Evolutionary conservation across 371 early-diverging fungal species (phyloP).

Genomic region (Mortierella sp.): DNA sequence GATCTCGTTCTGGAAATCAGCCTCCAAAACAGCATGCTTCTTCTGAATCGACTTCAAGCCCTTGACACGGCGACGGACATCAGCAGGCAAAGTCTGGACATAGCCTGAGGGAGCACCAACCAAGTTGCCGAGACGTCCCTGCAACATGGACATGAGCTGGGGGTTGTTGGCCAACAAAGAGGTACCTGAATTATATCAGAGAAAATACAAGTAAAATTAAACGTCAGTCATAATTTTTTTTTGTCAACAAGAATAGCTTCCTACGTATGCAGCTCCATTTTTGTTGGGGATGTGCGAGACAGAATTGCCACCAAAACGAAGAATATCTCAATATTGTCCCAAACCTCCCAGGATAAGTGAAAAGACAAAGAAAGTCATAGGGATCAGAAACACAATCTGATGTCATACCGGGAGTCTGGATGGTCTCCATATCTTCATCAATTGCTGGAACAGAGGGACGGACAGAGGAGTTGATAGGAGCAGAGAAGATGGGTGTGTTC

Average conservation of each 20-base stretch:
- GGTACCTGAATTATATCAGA: constrained; percentile 17
- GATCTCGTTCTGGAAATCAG: constrained; percentile 90
- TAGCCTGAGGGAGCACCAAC: constrained; percentile 85
- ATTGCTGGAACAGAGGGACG: constrained; percentile 56
- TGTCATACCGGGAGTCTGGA: constrained; percentile 56
- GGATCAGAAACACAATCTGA: background rate
- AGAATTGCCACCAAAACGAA: constrained; percentile 9
- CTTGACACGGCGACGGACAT: constrained; percentile 85
- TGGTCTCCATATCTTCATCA: constrained; percentile 65
- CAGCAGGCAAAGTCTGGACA: constrained; percentile 75
- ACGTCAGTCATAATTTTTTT: constrained; percentile 1
- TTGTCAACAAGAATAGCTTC: constrained; percentile 22
- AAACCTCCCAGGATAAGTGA: background rate
- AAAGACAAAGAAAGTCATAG: constrained; percentile 7
- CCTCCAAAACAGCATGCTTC: constrained; percentile 84
- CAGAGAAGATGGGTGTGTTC: constrained; percentile 79
- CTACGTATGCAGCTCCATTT: constrained; percentile 9
- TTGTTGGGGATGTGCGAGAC: constrained; percentile 29
- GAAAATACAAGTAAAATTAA: constrained; percentile 1
- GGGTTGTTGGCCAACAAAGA: constrained; percentile 61
- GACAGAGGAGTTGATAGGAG: constrained; percentile 71
- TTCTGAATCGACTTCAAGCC: constrained; percentile 86
- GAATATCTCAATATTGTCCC: background rate
- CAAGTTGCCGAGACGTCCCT: constrained; percentile 78
- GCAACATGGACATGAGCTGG: constrained; percentile 73